These are phyloP conservation scores for Pezicula carpinea DNA, from an alignment of 2,329 filamentous ascomycete genomes.

Conservation along the genomic window DNA sequence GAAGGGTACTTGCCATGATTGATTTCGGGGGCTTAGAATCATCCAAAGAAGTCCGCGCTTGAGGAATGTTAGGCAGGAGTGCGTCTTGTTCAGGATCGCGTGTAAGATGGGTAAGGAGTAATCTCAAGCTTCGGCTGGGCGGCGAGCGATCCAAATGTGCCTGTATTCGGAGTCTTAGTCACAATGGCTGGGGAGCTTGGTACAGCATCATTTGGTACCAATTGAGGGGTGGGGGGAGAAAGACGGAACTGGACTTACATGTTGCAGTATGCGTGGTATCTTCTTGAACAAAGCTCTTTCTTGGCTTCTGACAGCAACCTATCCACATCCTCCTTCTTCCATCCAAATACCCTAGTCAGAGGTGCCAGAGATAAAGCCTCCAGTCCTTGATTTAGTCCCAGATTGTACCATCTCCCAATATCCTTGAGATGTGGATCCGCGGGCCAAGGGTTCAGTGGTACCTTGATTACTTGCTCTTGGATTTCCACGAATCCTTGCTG, in stretches of 20 bases:
- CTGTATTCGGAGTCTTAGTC: conserved; percentile 13
- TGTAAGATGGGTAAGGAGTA: background rate
- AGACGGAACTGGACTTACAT: conserved; percentile 52
- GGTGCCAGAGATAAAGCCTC: conserved; percentile 70
- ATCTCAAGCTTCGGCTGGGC: conserved; percentile 12
- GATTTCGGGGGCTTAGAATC: background rate
- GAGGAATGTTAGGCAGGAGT: background rate
- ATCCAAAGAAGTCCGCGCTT: background rate
- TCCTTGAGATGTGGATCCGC: conserved; percentile 58
- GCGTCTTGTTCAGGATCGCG: background rate
- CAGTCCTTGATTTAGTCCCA: conserved; percentile 68
- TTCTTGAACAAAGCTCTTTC: conserved; percentile 63
- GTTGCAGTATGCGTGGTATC: conserved; percentile 68
- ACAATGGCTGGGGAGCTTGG: background rate
- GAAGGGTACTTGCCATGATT: background rate
- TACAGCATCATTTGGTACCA: background rate
- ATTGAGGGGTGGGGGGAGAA: background rate
- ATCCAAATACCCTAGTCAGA: conserved; percentile 60
- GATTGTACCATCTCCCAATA: conserved; percentile 78
- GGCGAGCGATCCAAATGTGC: conserved; percentile 29
- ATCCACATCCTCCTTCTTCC: conserved; percentile 57
- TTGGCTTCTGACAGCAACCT: conserved; percentile 59
- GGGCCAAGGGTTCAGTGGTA: conserved; percentile 74
- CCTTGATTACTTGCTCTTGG: conserved; percentile 59
- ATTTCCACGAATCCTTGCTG: conserved; percentile 77